Percentiles rank a stretch among this genome's conserved stretches.
Conservation (phyloP, 768 basidiomycete genomes). For the Leccinellum rugosiceps region DNA sequence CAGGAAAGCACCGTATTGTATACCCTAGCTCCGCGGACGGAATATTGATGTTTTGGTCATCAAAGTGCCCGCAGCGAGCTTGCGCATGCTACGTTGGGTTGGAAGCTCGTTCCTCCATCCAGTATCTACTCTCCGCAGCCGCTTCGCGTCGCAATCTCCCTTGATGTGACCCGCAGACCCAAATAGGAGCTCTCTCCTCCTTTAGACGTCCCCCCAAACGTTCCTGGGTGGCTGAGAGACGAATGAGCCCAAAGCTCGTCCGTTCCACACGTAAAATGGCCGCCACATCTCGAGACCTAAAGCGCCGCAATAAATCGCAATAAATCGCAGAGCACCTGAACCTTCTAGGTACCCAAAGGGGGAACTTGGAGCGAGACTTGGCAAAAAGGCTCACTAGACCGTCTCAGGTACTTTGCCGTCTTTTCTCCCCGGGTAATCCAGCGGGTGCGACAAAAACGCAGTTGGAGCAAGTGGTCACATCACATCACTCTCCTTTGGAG, state of each 20-base stretch:
- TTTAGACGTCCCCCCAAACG: not conserved
- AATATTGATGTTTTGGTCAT: conserved; percentile 4
- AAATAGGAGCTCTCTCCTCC: not conserved
- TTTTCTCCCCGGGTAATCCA: not conserved
- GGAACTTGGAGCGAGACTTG: not conserved
- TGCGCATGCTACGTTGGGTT: conserved; percentile 4
- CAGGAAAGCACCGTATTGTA: not conserved
- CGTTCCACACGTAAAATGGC: not conserved
- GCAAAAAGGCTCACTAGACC: not conserved
- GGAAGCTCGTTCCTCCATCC: not conserved
- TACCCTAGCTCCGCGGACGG: conserved; percentile 12
- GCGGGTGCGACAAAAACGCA: not conserved
- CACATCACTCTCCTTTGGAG: not conserved
- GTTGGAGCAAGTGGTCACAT: conserved; percentile 1
- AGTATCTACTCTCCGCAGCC: not conserved
- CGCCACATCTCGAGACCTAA: not conserved
- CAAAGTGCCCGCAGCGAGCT: not conserved
- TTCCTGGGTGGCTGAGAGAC: not conserved
- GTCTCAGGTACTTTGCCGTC: not conserved
- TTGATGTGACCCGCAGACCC: not conserved
- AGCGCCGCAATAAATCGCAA: not conserved
- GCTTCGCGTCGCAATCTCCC: not conserved
- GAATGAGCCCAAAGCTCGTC: not conserved
- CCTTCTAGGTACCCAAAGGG: not conserved
- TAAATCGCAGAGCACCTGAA: not conserved